A percentile compares a stretch with the other conserved stretches of the same genome.
These are phyloP conservation scores for Ganoderma meredithae DNA, from an alignment of 1,284 basidiomycete species.

Conservation along the genomic window DNA sequence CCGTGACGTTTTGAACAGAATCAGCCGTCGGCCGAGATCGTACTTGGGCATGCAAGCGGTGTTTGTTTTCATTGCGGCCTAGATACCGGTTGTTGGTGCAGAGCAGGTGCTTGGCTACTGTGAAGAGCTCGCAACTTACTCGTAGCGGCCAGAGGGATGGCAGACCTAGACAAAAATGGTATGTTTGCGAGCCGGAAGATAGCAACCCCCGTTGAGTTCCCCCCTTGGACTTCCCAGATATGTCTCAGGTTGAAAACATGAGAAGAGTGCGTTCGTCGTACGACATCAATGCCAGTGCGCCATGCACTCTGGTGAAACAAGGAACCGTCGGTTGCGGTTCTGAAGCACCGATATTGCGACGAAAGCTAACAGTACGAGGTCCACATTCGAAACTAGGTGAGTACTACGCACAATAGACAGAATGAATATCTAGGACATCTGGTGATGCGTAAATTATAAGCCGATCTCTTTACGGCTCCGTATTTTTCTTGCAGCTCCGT, in stretches of 20 bases:
- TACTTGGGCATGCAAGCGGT: background rate
- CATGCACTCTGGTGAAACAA: background rate
- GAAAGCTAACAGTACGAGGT: background rate
- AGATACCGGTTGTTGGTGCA: background rate
- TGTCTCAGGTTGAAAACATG: background rate
- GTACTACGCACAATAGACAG: background rate
- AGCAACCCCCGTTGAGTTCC: background rate
- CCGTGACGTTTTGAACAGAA: background rate
- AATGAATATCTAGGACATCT: background rate
- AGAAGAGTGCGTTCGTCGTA: background rate
- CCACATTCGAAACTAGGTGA: background rate
- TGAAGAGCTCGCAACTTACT: background rate
- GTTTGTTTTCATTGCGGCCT: background rate
- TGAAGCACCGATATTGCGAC: no score
- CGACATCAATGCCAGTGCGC: background rate
- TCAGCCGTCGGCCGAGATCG: background rate
- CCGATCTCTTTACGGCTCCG: background rate
- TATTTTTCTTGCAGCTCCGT: background rate
- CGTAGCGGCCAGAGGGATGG: background rate
- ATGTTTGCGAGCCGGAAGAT: background rate
- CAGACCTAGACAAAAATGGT: background rate
- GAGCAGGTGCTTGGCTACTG: background rate
- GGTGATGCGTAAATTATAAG: background rate
- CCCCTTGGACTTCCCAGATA: background rate
- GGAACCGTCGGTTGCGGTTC: background rate